A percentile compares a stretch with the other conserved stretches of the same genome.
Conservation (phyloP, 441 rosid genomes). For the Euphorbia celastroides region DNA sequence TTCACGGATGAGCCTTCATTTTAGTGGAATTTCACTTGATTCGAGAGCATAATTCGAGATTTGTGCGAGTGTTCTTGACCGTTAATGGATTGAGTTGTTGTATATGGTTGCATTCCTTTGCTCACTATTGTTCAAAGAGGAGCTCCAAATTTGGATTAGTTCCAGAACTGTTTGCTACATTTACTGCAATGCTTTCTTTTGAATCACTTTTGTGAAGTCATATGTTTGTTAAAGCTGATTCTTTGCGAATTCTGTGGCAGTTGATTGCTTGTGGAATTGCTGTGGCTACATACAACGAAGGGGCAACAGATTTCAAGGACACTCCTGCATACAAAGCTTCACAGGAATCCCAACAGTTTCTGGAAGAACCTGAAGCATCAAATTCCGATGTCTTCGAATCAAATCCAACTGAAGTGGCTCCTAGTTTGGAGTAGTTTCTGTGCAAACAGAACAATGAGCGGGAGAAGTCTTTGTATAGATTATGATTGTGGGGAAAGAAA, state of each 20-base stretch:
- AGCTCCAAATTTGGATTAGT: not conserved
- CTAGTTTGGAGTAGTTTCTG: constrained; percentile 62
- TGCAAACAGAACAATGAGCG: not conserved
- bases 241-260: constrained; percentile 29
- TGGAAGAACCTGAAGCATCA: constrained; percentile 69
- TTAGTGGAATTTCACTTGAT: not conserved
- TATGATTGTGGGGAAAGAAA: constrained; percentile 9
- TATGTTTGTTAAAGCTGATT: constrained; percentile 6
- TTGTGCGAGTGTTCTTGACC: not conserved
- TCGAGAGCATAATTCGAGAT: not conserved
- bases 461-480: constrained; percentile 6
- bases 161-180: not conserved
- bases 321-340: constrained; percentile 89
- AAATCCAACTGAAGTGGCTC: constrained; percentile 91
- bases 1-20: not conserved
- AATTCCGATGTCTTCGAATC: constrained; percentile 78
- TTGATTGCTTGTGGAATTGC: constrained; percentile 72
- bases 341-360: constrained; percentile 54
- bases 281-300: constrained; percentile 72
- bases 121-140: not conserved
- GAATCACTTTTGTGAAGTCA: not conserved
- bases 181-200: not conserved
- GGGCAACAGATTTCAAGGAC: constrained; percentile 79
- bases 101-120: not conserved
- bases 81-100: not conserved